phyloP scores from a whole-genome alignment of 768 basidiomycete genomes.

The Kwoniella europaea region DNA sequence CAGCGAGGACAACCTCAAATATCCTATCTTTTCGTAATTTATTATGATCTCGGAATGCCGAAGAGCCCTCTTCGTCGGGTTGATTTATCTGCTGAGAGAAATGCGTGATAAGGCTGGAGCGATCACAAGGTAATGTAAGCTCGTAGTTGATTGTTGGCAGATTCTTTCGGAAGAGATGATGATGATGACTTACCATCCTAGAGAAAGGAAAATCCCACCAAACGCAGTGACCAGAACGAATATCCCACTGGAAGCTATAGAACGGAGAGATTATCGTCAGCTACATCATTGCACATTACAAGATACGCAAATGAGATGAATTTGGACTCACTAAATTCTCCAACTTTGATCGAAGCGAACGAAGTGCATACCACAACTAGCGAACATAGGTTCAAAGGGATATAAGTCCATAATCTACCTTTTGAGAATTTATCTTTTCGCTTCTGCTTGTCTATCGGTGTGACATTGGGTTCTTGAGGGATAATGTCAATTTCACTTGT shows the following conservation, averaged over 20 bases:
- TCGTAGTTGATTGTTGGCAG: neutral
- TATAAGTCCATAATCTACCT: slow-evolving; percentile 40
- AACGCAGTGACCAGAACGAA: slow-evolving; percentile 9
- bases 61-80: neutral
- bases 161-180: neutral
- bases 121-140: neutral
- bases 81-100: slow-evolving; percentile 7
- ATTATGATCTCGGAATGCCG: neutral
- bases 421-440: slow-evolving; percentile 42
- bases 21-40: slow-evolving; percentile 25
- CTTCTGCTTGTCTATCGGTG: neutral
- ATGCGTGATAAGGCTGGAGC: slow-evolving; percentile 18
- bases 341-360: slow-evolving; percentile 13
- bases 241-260: slow-evolving; percentile 15
- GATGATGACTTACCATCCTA: slow-evolving; percentile 20
- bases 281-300: neutral
- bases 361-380: slow-evolving; percentile 25
- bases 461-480: neutral
- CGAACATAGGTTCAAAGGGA: slow-evolving; percentile 34
- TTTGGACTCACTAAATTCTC: slow-evolving; percentile 32
- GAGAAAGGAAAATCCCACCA: slow-evolving; percentile 11
- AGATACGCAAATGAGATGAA: neutral
- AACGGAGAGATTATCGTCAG: neutral
- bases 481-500: neutral
- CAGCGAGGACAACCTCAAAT: slow-evolving; percentile 38